Evolutionary conservation across 306 rosid genomes (phyloP), one percentile per base, ranked within the genome.

Genomic region (Lagenaria siceraria): DNA sequence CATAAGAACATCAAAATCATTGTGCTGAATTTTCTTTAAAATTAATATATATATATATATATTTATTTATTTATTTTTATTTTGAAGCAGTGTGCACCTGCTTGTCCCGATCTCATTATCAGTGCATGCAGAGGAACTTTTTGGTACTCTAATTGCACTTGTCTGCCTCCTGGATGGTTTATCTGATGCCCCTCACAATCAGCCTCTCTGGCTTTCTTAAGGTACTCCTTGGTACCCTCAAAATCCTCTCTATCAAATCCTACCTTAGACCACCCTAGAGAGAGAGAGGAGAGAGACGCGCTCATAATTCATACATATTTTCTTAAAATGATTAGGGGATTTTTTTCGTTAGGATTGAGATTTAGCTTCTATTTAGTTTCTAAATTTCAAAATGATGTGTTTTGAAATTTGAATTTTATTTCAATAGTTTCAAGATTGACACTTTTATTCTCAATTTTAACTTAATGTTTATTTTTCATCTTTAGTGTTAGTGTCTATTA

Each of bases 1-100:
- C 84, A 79, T 69, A 83, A 82, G 66, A 90, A 76, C 88, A 78
- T 86, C 79, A 78, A 72, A 83, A 85, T 83, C 81, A 86, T 87
- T 83, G 74, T 82, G 85, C 81, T 80, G 79, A 46, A 77, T 79
- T 40, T 58, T 35, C 29, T 1, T 8, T 71, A 48, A 48, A 1
- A 4, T 70, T 48, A 48, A 56, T 75, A n/a, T 12, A 54, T 75
- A 18, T 35, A 31, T 10, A 5, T 53, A 18, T 46, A 12, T 4
- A 4, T 51, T 51, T 12, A 0, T 9, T 4, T 42, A 0, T 42
- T 19, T 66, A n/a, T 21, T 21, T 24, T 46, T 15, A 7, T 36
- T 38, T 74, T 65, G 18, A 65, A 79, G 52, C 63, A 78, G 81
- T 76, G 83, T 80, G 83, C 71, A 76, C 56, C 55, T 79, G 76